phyloP scores from a whole-genome alignment of 371 early-diverging fungal genomes.

The Gilbertella persicaria region DNA sequence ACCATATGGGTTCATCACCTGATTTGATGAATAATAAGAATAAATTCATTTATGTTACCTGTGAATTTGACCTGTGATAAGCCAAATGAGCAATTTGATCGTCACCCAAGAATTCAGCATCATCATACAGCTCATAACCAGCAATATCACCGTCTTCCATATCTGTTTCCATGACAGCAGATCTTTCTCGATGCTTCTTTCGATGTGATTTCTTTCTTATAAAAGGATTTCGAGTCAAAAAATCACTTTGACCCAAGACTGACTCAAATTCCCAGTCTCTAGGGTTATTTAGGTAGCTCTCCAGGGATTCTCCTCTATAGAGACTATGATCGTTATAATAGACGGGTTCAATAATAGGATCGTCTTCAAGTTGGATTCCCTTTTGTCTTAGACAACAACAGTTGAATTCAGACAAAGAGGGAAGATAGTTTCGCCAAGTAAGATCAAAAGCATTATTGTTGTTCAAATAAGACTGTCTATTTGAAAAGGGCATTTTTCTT shows the following conservation, averaged over 20 bases:
- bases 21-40: background rate
- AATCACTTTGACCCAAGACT: constrained; percentile 17
- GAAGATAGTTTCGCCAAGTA: constrained; percentile 51
- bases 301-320: constrained; percentile 29
- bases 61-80: constrained; percentile 21
- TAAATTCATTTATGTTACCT: constrained; percentile 11
- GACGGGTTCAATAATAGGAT: constrained; percentile 28
- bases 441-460: constrained; percentile 46
- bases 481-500: background rate
- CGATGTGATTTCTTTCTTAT: constrained; percentile 10
- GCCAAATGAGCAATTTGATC: constrained; percentile 42
- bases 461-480: background rate
- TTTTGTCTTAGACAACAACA: constrained; percentile 25
- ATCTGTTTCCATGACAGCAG: constrained; percentile 24
- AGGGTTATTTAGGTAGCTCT: constrained; percentile 27
- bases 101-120: constrained; percentile 47
- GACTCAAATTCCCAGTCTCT: constrained; percentile 37
- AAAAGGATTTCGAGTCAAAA: constrained; percentile 47
- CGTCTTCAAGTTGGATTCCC: constrained; percentile 36
- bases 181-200: constrained; percentile 11
- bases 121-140: constrained; percentile 28
- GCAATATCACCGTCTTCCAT: constrained; percentile 21
- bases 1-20: constrained; percentile 36
- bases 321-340: constrained; percentile 36
- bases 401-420: constrained; percentile 32